Evolutionary conservation across 1,139 yeast species (phyloP).

Genomic region (Hemisphaericaspora subhashii): DNA sequence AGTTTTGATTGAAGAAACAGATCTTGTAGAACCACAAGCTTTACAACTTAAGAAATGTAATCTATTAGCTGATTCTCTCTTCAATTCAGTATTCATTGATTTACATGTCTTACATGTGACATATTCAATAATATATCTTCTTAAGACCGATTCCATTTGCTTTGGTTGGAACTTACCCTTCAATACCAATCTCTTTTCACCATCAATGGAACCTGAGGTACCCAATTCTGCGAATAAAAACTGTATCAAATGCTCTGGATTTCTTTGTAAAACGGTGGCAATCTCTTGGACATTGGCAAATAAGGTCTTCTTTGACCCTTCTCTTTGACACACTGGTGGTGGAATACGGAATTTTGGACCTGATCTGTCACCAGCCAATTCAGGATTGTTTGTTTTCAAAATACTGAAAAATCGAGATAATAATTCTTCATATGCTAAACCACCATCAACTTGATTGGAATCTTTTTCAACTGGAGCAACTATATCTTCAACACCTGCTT

Average conservation of each 20-base stretch:
- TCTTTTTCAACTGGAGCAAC: conserved; percentile 21
- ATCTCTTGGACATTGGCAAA: conserved; percentile 96
- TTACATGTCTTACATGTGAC: conserved; percentile 99
- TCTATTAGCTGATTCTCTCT: conserved; percentile 94
- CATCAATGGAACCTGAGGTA: conserved; percentile 98
- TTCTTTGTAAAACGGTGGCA: conserved; percentile 90
- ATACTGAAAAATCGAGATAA: conserved; percentile 82
- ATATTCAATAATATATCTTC: conserved; percentile 95
- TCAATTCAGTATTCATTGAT: conserved; percentile 93
- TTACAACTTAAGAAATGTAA: conserved; percentile 97
- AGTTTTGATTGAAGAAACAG: conserved; percentile 95
- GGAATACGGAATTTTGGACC: conserved; percentile 95
- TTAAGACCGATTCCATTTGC: conserved; percentile 93
- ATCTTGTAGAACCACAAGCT: conserved; percentile 96
- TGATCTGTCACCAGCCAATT: conserved; percentile 93
- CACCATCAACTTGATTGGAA: conserved; percentile 43
- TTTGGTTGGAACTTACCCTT: conserved; percentile 98
- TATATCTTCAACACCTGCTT: conserved; percentile 78
- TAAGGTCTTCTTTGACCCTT: conserved; percentile 94
- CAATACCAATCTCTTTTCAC: conserved; percentile 92
- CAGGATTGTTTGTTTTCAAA: conserved; percentile 92
- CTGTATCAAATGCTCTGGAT: conserved; percentile 95
- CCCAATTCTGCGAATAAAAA: conserved; percentile 98
- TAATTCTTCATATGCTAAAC: conserved; percentile 74
- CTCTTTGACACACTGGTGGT: conserved; percentile 96